These are phyloP conservation scores for Pisolithus orientalis DNA, from an alignment of 768 basidiomycete species.

Conservation along the genomic window DNA sequence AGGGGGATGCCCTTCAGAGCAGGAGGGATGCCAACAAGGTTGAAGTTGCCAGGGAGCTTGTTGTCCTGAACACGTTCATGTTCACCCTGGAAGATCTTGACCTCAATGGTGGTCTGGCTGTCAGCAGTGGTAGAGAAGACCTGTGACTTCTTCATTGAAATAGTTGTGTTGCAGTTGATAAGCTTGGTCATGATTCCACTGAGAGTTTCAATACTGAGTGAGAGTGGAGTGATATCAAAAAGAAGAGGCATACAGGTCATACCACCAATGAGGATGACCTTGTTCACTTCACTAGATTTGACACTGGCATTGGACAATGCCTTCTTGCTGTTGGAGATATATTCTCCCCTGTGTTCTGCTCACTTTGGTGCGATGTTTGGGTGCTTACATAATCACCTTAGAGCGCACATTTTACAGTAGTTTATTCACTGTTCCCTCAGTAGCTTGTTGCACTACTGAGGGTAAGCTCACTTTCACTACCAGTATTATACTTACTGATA, in stretches of 20 bases:
- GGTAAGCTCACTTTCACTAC: no score
- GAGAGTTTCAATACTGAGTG: constrained; percentile 98
- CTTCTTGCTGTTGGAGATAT: no score
- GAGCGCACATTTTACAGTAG: no score
- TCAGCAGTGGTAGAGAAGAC: constrained; percentile 85
- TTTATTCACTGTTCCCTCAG: no score
- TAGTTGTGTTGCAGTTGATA: constrained; percentile 95
- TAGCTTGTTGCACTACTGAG: no score
- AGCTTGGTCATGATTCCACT: constrained; percentile 97
- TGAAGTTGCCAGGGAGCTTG: constrained; percentile 96
- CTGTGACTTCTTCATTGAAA: constrained; percentile 95
- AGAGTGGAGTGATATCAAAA: constrained; percentile 93
- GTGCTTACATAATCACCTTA: no score
- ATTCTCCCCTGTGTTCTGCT: no score
- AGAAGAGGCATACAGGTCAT: constrained; percentile 99
- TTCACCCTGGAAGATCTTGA: constrained; percentile 97
- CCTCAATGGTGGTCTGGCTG: constrained; percentile 90
- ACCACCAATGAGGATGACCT: constrained; percentile 97
- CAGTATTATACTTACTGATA: no score
- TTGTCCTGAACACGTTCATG: constrained; percentile 97
- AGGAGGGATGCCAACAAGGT: constrained; percentile 87
- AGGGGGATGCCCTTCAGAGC: constrained; percentile 96
- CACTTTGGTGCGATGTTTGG: no score
- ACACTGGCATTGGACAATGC: constrained; percentile 90
- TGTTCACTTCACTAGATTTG: constrained; percentile 88